Percentiles rank a stretch among this genome's conserved stretches.
phyloP scores from a whole-genome alignment of 2,329 filamentous ascomycete species.

The Penicillium olsonii region DNA sequence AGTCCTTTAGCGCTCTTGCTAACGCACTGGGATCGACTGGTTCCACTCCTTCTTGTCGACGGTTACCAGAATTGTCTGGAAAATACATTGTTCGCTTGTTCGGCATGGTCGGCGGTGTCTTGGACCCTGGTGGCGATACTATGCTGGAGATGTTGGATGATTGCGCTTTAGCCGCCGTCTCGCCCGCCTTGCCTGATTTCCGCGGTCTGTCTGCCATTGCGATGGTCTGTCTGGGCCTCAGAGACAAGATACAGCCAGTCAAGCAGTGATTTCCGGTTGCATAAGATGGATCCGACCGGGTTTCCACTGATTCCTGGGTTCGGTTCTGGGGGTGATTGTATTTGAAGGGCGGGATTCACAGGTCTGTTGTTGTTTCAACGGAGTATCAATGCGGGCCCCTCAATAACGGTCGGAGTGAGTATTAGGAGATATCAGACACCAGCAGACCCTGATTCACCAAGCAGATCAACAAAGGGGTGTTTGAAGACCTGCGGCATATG shows the following conservation, averaged over 20 bases:
- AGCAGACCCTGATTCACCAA: constrained; percentile 8
- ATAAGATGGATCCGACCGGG: constrained; percentile 12
- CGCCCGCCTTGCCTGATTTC: constrained; percentile 18
- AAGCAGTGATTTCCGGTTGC: constrained; percentile 1
- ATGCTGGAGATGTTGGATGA: constrained; percentile 34
- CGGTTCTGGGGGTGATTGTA: constrained; percentile 1
- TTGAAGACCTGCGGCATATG: constrained; percentile 9
- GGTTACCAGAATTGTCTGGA: constrained; percentile 29
- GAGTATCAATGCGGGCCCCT: neutral
- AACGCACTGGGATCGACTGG: constrained; percentile 61
- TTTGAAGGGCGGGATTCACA: constrained; percentile 12
- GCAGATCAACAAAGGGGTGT: constrained; percentile 10
- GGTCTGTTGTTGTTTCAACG: constrained; percentile 10
- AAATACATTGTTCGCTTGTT: constrained; percentile 48
- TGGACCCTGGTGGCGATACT: constrained; percentile 58
- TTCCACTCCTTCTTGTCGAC: constrained; percentile 45
- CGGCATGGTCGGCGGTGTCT: constrained; percentile 59
- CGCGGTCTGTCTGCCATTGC: constrained; percentile 25
- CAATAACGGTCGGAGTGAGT: neutral
- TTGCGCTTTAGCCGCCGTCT: constrained; percentile 17
- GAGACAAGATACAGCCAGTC: constrained; percentile 14
- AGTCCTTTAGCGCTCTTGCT: constrained; percentile 62
- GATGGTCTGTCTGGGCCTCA: constrained; percentile 13
- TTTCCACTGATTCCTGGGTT: neutral
- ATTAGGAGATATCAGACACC: neutral